Conservation (phyloP, 2,329 filamentous ascomycete species). For the Fusarium acutatum region DNA sequence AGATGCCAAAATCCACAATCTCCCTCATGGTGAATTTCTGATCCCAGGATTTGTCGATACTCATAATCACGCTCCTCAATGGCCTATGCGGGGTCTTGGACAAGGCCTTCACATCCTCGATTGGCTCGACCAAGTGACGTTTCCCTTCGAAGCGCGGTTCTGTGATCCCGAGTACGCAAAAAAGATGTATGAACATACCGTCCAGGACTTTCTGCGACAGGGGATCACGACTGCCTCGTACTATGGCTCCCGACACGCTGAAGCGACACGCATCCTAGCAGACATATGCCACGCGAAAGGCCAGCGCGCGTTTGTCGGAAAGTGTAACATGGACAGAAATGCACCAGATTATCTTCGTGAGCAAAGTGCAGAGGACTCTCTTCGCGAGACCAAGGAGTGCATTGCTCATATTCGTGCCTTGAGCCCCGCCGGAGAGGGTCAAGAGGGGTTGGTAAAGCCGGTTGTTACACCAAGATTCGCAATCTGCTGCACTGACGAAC, state of each 20-base stretch:
- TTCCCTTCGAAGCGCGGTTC: conserved; percentile 47
- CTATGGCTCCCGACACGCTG: conserved; percentile 12
- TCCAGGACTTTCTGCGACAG: conserved; percentile 4
- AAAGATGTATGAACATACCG: conserved; percentile 5
- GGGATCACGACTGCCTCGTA: conserved; percentile 18
- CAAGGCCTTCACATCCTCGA: conserved; percentile 65
- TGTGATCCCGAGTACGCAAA: not conserved
- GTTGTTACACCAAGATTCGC: conserved; percentile 17
- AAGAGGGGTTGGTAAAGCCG: not conserved
- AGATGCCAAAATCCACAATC: accelerated
- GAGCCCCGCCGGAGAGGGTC: accelerated
- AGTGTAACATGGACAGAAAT: conserved; percentile 18
- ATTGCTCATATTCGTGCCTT: conserved; percentile 1
- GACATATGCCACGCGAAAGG: conserved; percentile 2
- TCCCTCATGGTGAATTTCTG: not conserved
- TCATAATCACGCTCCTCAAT: conserved; percentile 73
- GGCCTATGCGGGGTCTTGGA: conserved; percentile 58
- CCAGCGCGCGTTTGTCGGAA: conserved; percentile 15
- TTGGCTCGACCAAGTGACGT: conserved; percentile 72
- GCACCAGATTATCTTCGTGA: conserved; percentile 8
- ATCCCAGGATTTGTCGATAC: conserved; percentile 71
- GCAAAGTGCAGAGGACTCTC: not conserved
- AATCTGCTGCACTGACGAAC: conserved; percentile 13
- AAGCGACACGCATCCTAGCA: conserved; percentile 3
- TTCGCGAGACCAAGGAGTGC: conserved; percentile 2